These are phyloP conservation scores for Chamaecyparis obtusa DNA, from an alignment of 75 land plant genomes.

Conservation along the genomic window DNA sequence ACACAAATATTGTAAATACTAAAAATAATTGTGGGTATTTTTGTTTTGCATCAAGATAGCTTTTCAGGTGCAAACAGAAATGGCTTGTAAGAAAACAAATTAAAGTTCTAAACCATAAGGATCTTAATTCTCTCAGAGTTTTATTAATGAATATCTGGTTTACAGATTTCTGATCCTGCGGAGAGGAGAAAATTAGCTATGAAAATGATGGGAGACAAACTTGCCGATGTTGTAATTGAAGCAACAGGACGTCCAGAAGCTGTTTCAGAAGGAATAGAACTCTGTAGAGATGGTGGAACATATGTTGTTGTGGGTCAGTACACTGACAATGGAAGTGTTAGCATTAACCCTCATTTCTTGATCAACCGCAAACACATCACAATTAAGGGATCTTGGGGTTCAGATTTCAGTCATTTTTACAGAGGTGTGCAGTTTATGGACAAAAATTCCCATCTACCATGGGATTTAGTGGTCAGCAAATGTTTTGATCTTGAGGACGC, in stretches of 20 bases:
- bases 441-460: conserved; percentile 32
- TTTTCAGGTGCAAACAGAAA: neutral
- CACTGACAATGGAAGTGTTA: conserved; percentile 52
- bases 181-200: conserved; percentile 23
- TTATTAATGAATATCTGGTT: conserved; percentile 1
- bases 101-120: neutral
- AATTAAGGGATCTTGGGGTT: conserved; percentile 53
- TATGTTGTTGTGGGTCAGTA: conserved; percentile 55
- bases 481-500: conserved; percentile 35
- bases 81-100: neutral
- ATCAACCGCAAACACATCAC: conserved; percentile 53
- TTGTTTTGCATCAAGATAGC: neutral
- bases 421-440: conserved; percentile 56
- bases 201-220: conserved; percentile 27
- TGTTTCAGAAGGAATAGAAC: conserved; percentile 45
- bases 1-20: neutral
- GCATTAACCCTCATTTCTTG: conserved; percentile 38
- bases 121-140: neutral
- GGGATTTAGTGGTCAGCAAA: conserved; percentile 39
- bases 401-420: conserved; percentile 56
- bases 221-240: conserved; percentile 52
- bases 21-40: neutral
- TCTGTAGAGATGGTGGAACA: conserved; percentile 52
- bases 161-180: conserved; percentile 14
- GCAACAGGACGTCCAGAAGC: conserved; percentile 56